phyloP scores from a whole-genome alignment of 306 rosid species.

The Lathyrus oleraceus region DNA sequence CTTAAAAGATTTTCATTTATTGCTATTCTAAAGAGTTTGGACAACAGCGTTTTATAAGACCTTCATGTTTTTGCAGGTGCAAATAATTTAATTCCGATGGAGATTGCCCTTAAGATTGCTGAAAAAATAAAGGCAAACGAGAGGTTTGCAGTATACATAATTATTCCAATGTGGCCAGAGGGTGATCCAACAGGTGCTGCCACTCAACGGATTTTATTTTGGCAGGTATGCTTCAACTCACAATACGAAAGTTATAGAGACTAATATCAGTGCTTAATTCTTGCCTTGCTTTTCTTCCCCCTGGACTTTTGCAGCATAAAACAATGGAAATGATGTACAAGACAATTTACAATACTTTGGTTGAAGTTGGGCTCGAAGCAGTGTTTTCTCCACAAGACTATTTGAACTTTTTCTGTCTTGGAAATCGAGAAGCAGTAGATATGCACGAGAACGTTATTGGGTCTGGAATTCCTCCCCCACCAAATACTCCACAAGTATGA shows the following conservation, averaged over 20 bases:
- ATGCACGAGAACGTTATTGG: constrained; percentile 34
- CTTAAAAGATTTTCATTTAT: constrained; percentile 21
- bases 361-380: constrained; percentile 48
- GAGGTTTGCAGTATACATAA: too few species aligned
- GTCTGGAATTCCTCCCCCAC: constrained; percentile 60
- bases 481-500: constrained; percentile 78
- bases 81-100: too few species aligned
- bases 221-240: too few species aligned
- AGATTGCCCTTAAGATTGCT: too few species aligned
- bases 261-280: background rate
- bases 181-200: too few species aligned
- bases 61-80: background rate
- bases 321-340: too few species aligned
- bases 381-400: constrained; percentile 82
- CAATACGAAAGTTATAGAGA: constrained; percentile 6
- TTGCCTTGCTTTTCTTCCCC: constrained; percentile 23
- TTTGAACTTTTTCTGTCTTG: constrained; percentile 93
- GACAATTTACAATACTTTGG: too few species aligned
- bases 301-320: background rate
- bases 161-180: too few species aligned
- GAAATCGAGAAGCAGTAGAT: constrained; percentile 75
- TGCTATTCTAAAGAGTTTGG: constrained; percentile 12
- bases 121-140: too few species aligned
- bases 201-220: too few species aligned
- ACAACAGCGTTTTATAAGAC: constrained; percentile 1